These are phyloP conservation scores for Ambrosiella xylebori DNA, from an alignment of 2,329 filamentous ascomycete species.

Conservation along the genomic window DNA sequence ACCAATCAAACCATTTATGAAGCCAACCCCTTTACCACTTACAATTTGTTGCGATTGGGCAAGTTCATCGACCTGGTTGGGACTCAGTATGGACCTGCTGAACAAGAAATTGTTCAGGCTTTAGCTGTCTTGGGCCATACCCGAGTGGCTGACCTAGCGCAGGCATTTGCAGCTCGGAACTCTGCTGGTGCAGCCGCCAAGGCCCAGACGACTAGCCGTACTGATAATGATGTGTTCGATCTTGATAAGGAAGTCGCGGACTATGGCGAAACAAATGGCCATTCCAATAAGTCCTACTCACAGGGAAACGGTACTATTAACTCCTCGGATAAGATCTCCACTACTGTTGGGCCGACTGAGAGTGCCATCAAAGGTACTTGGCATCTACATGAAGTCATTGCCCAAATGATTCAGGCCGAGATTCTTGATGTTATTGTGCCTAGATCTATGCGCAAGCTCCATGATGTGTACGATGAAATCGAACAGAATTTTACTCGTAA, in stretches of 20 bases:
- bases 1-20: conserved; percentile 56
- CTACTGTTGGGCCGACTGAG: neutral
- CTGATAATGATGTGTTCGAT: conserved; percentile 14
- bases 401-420: conserved; percentile 43
- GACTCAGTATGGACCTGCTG: conserved; percentile 54
- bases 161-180: conserved; percentile 34
- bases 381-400: conserved; percentile 33
- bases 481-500: conserved; percentile 42
- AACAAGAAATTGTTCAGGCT: conserved; percentile 56
- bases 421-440: conserved; percentile 47
- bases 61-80: conserved; percentile 66
- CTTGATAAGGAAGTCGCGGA: conserved; percentile 13
- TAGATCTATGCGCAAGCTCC: conserved; percentile 40
- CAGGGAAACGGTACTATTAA: conserved; percentile 17
- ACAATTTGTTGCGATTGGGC: conserved; percentile 63
- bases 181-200: conserved; percentile 10
- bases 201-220: conserved; percentile 15
- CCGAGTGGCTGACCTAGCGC: conserved; percentile 50
- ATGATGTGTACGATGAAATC: conserved; percentile 44
- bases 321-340: neutral
- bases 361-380: conserved; percentile 27
- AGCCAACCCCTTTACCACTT: conserved; percentile 63
- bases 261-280: conserved; percentile 20
- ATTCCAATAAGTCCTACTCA: conserved; percentile 12
- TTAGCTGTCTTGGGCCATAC: conserved; percentile 65